Conservation (phyloP, 83 land plant species). For the Thuja plicata region DNA sequence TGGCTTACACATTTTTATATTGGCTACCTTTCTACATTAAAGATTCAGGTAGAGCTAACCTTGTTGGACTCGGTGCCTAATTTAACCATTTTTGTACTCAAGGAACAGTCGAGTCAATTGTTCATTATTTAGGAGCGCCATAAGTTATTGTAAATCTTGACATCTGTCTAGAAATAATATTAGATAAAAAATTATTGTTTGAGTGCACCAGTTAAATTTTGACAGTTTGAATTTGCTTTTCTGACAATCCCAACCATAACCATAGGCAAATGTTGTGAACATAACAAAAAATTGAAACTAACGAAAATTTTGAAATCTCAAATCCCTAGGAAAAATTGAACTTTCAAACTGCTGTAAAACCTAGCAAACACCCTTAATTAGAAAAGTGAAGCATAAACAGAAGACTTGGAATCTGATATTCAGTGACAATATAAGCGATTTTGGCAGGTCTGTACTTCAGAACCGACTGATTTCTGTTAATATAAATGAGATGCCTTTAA, state of each 20-base stretch:
- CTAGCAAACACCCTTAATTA: background rate
- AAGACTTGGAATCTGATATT: background rate
- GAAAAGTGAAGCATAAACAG: background rate
- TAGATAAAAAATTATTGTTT: background rate
- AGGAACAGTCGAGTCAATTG: background rate
- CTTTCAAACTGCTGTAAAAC: background rate
- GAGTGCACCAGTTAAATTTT: background rate
- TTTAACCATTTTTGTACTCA: background rate
- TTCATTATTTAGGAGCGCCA: background rate
- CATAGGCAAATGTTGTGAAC: background rate
- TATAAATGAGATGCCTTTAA: no score
- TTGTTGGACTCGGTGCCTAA: background rate
- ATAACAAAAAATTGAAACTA: background rate
- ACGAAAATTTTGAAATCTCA: background rate
- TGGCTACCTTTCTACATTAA: slow-evolving; percentile 90
- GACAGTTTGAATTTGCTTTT: background rate
- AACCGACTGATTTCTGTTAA: no score
- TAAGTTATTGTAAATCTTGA: background rate
- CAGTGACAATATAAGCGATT: no score
- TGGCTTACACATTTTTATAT: slow-evolving; percentile 84
- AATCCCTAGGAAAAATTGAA: background rate
- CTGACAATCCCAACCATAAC: background rate
- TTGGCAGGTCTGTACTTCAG: no score
- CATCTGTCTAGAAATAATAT: background rate
- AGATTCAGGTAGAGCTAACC: slow-evolving; percentile 58